These are phyloP conservation scores for Ciborinia camelliae DNA, from an alignment of 2,329 filamentous ascomycete genomes.

Conservation along the genomic window DNA sequence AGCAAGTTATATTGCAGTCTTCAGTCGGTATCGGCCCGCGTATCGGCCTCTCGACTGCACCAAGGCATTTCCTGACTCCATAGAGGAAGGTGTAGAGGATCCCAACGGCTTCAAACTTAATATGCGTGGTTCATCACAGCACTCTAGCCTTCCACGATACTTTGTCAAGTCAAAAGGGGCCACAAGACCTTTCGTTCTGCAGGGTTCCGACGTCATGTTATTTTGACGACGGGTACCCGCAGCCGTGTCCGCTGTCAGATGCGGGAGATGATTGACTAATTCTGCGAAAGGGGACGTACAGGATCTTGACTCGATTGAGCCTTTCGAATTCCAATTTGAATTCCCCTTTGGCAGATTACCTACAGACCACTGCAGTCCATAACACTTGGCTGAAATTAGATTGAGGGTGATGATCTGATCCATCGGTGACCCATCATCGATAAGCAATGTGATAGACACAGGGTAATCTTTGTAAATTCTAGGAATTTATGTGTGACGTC, in stretches of 20 bases:
- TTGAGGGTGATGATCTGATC: conserved; percentile 14
- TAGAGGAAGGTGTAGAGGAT: conserved; percentile 18
- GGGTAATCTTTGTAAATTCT: neutral
- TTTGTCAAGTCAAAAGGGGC: conserved; percentile 16
- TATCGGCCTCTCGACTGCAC: conserved; percentile 15
- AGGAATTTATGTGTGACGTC: conserved; percentile 16
- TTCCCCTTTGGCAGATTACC: neutral
- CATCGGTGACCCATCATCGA: conserved; percentile 26
- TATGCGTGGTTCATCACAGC: conserved; percentile 20
- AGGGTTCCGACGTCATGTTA: conserved; percentile 34
- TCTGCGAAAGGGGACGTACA: conserved; percentile 6
- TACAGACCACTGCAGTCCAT: neutral
- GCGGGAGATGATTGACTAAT: conserved; percentile 20
- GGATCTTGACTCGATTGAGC: conserved; percentile 10
- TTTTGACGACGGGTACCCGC: conserved; percentile 29
- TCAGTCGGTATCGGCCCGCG: conserved; percentile 17
- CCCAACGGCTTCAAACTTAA: conserved; percentile 19
- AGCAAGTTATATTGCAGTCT: conserved; percentile 12
- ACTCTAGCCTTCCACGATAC: conserved; percentile 7
- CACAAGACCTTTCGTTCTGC: conserved; percentile 28
- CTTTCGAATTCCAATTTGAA: conserved; percentile 2
- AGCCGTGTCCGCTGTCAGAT: conserved; percentile 31
- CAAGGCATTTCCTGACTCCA: conserved; percentile 16
- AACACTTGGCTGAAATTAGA: neutral
- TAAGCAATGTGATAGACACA: conserved; percentile 21